phyloP scores from a whole-genome alignment of 2,329 filamentous ascomycete species.

The Furcasterigmium sp. region DNA sequence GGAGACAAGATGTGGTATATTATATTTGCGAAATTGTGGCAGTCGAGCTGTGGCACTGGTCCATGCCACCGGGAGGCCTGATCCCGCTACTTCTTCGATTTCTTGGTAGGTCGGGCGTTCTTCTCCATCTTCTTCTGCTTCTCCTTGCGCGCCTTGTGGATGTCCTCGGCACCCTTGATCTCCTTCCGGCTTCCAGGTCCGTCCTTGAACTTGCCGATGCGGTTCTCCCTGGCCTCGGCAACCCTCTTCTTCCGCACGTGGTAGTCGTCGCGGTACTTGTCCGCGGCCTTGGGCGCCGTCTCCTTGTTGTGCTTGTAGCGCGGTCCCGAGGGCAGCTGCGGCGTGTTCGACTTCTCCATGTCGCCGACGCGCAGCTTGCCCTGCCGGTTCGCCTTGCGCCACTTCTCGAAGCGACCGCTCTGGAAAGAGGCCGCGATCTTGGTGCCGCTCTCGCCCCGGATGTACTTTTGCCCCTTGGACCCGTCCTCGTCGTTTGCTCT shows the following conservation, averaged over 20 bases:
- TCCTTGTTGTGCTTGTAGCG: constrained; percentile 84
- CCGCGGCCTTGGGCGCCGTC: constrained; percentile 85
- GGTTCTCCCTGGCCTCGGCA: constrained; percentile 79
- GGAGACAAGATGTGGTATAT: not conserved
- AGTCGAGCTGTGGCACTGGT: no score
- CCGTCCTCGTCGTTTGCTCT: constrained; percentile 93
- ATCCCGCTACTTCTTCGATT: constrained; percentile 21
- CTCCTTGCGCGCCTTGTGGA: constrained; percentile 74
- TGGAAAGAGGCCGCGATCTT: constrained; percentile 95
- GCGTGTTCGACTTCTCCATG: constrained; percentile 49
- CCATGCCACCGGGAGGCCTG: no score
- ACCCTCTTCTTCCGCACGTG: constrained; percentile 86
- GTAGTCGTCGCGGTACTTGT: constrained; percentile 89
- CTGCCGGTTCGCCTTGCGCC: constrained; percentile 83
- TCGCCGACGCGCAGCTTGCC: constrained; percentile 77
- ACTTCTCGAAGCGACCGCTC: constrained; percentile 87
- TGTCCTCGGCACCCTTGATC: constrained; percentile 76
- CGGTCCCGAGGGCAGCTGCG: constrained; percentile 24
- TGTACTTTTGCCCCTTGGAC: constrained; percentile 64
- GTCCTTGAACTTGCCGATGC: constrained; percentile 68
- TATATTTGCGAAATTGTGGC: not conserved
- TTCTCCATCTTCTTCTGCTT: constrained; percentile 76
- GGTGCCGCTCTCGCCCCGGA: constrained; percentile 84
- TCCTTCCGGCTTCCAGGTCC: constrained; percentile 70
- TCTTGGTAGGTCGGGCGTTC: constrained; percentile 77